Evolutionary conservation across 495 filamentous ascomycete genomes (phyloP), one percentile per base, ranked within the genome.

Genomic region (Cetradonia linearis): DNA sequence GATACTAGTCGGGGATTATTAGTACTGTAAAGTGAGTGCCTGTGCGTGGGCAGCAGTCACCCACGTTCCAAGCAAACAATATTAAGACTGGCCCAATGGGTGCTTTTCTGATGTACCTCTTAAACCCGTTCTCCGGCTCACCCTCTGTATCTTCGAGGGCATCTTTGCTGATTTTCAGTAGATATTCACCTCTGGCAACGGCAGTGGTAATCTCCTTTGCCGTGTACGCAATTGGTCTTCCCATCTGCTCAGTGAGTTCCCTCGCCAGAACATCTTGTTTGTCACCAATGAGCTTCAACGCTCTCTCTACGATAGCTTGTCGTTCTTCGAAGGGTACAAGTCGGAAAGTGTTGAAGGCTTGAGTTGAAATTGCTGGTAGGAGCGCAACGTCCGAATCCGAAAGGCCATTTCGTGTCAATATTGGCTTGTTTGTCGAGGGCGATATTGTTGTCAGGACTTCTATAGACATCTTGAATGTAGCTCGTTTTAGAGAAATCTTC

Each of bases 231-330:
- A 95, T 93, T 20, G 91, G 91, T 18, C 91, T 80, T 56, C 91
- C 91, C 91, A 96, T 96, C 74, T 96, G 89, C 73, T 91, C 85
- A 0, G 89, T 95, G 40, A 96, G 71, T 69, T 95, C 91, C 59
- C 76, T 78, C 5, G 84, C 89, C n/a, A 96, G 73, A 28, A 83
- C 85, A 86, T 95, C 86, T 66, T 88, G 77, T 65, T 80, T 84
- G 44, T 83, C 76, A 5, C 72, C 72, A 33, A 96, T 76, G 10
- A 89, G 70, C 48, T 81, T 72, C 16, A 96, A 70, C 1, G 91
- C 89, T 64, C 84, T 87, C 62, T 77, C 80, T 63, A 95, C 83
- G 59, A 94, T 89, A 49, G 78, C 77, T 67, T 94, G 84, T 30
- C 91, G 81, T 40, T 87, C 74, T 36, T 75, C 68, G 18, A 96